Percentiles rank a stretch among this genome's conserved stretches.
phyloP scores from a whole-genome alignment of 805 yeast species.

The Tetrapisispora fleetii region DNA sequence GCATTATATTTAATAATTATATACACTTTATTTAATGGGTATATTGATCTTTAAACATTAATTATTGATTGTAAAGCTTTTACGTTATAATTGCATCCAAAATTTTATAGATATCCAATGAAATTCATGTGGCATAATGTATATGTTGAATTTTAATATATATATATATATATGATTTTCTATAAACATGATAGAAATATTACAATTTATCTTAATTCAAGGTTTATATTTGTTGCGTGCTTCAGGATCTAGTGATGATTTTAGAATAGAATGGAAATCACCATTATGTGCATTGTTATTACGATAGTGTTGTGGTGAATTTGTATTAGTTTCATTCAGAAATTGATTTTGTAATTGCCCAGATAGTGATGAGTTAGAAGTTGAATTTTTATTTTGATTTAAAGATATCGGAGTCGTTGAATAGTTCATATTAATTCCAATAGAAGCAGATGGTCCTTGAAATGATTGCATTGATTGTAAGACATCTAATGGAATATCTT shows the following conservation, averaged over 20 bases:
- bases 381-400: not conserved
- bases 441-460: not conserved
- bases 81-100: no score
- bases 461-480: slow-evolving; percentile 4
- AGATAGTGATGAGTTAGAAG: not conserved
- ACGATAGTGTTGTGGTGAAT: not conserved
- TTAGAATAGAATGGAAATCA: not conserved
- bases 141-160: not conserved
- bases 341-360: not conserved
- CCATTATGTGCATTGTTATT: not conserved
- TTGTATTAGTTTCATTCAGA: not conserved
- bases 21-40: no score
- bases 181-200: not conserved
- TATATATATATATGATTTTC: not conserved
- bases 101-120: no score
- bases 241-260: slow-evolving; percentile 1
- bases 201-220: not conserved
- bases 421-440: not conserved
- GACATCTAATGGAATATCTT: slow-evolving; percentile 4
- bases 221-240: not conserved
- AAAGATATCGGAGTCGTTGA: not conserved
- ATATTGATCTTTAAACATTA: no score
- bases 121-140: not conserved
- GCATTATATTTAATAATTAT: no score
- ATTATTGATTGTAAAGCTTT: no score